phyloP scores from a whole-genome alignment of 2,329 filamentous ascomycete species.

The Blastomyces percursus region DNA sequence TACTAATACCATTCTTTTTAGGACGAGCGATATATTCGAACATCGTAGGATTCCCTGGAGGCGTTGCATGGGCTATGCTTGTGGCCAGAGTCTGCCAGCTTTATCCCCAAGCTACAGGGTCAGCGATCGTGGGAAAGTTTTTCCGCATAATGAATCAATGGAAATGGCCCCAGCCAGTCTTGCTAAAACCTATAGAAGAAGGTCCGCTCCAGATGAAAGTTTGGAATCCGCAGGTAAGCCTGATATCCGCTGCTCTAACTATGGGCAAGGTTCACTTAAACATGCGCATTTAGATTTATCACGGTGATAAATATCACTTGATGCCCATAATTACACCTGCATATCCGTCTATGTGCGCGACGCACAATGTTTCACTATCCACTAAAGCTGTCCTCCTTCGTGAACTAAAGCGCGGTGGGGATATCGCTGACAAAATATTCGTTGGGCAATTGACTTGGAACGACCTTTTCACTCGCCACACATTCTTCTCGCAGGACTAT shows the following conservation, averaged over 20 bases:
- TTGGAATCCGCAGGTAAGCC: conserved; percentile 78
- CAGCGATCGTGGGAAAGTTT: conserved; percentile 85
- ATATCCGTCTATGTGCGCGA: conserved; percentile 96
- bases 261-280: not conserved
- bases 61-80: conserved; percentile 96
- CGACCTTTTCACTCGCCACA: conserved; percentile 78
- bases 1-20: conserved; percentile 15
- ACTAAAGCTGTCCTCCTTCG: conserved; percentile 73
- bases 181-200: conserved; percentile 78
- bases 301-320: conserved; percentile 69
- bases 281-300: conserved; percentile 49
- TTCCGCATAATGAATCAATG: conserved; percentile 84
- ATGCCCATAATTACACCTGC: conserved; percentile 99
- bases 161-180: conserved; percentile 88
- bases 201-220: conserved; percentile 71
- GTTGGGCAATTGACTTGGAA: conserved; percentile 68
- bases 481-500: conserved; percentile 85
- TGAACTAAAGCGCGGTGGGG: conserved; percentile 66
- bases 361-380: conserved; percentile 82
- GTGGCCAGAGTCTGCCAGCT: conserved; percentile 92
- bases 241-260: not conserved
- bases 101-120: conserved; percentile 82
- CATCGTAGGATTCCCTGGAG: conserved; percentile 90
- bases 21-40: conserved; percentile 86
- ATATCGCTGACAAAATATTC: conserved; percentile 72